Base-by-base conservation (phyloP, 2,329 filamentous ascomycete genomes). In the Eutypa lata region DNA sequence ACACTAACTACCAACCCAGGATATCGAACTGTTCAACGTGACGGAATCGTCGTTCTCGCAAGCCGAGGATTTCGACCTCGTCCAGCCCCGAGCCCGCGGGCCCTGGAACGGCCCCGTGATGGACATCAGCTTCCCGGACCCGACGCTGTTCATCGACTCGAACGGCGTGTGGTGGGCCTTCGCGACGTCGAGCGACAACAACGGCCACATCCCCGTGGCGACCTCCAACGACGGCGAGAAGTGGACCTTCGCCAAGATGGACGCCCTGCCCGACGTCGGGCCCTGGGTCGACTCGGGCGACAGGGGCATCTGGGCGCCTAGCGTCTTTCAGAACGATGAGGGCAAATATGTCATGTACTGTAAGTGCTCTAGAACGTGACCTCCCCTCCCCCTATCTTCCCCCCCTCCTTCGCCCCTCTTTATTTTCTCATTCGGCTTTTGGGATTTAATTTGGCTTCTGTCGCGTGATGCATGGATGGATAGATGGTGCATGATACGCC, bases 321-420 rank as follows among this genome's bases (percentile, higher is more conserved):
- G 31, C 14, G 31, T 35, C 31, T 35, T 35, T 14, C 7, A 35
- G 31, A 35, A 35, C 31, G 7, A 7, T 14, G 31, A 48, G 11
- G 50, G 50, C 33, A 48, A 48, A 21, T 52, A 48, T 24, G 37
- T 52, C 5, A 48, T 52, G 45, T 52, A 52, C 45, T 52, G 45
- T 52, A 19, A 52, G 50, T 48, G 1, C 24, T 21, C 11, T 10
- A n/a, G n/a, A n/a, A n/a, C n/a, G n/a, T n/a, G n/a, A n/a, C n/a
- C n/a, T n/a, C n/a, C n/a, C n/a, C n/a, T n/a, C n/a, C n/a, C n/a
- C n/a, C n/a, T n/a, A n/a, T n/a, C n/a, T n/a, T n/a, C n/a, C n/a
- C n/a, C n/a, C n/a, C n/a, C n/a, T n/a, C n/a, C n/a, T n/a, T n/a
- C n/a, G n/a, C n/a, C n/a, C n/a, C n/a, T n/a, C n/a, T n/a, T n/a